These are phyloP conservation scores for Backusella sp. DNA, from an alignment of 192 early-diverging fungal species.

Conservation along the genomic window DNA sequence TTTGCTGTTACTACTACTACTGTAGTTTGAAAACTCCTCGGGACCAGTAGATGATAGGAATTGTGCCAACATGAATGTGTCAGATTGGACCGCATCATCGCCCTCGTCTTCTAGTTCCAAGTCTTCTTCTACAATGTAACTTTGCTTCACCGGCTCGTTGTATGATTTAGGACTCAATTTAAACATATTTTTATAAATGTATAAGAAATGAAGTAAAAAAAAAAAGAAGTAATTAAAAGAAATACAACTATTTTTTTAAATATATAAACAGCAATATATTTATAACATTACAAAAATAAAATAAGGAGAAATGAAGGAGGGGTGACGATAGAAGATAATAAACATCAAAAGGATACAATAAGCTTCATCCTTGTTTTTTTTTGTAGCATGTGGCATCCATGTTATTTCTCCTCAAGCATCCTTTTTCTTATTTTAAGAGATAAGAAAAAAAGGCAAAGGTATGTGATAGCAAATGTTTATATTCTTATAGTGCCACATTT, in stretches of 20 bases:
- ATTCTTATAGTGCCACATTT: neutral
- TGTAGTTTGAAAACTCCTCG: neutral
- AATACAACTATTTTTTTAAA: neutral
- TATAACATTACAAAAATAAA: slow-evolving; percentile 2
- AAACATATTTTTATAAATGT: neutral
- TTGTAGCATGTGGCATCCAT: slow-evolving; percentile 1
- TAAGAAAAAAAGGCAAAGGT: neutral
- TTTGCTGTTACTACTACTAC: neutral
- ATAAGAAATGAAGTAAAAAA: neutral
- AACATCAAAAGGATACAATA: neutral
- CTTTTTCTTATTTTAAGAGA: neutral
- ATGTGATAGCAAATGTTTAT: neutral
- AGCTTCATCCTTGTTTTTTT: neutral
- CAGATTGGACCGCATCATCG: neutral
- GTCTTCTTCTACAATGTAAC: neutral
- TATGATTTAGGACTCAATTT: neutral
- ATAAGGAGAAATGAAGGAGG: slow-evolving; percentile 1
- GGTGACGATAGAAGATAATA: slow-evolving; percentile 7
- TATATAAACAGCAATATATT: neutral
- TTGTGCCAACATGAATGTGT: slow-evolving; percentile 3
- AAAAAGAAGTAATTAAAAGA: too few species aligned
- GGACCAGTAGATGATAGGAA: slow-evolving; percentile 7
- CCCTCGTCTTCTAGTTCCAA: neutral
- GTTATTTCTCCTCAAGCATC: neutral
- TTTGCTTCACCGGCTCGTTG: neutral